These are phyloP conservation scores for Spongospora subterranea DNA, from an alignment of 208 protist genomes.

Conservation along the genomic window DNA sequence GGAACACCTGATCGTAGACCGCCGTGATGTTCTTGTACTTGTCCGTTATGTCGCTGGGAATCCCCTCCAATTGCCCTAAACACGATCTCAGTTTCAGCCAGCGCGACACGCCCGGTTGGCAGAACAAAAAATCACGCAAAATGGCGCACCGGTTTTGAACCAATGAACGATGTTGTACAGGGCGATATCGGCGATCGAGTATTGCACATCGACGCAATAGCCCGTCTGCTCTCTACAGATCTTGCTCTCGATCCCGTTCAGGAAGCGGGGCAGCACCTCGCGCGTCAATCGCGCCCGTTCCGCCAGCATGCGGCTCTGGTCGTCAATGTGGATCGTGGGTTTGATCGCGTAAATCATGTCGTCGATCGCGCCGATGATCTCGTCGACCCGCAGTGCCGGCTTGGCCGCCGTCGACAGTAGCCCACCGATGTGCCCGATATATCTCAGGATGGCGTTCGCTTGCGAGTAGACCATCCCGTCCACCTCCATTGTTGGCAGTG, in stretches of 20 bases:
- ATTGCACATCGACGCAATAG: not conserved
- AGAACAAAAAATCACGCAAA: not conserved
- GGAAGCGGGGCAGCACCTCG: not conserved
- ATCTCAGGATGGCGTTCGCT: slow-evolving; percentile 8
- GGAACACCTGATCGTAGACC: not conserved
- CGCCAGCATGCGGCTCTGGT: not conserved
- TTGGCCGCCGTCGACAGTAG: not conserved
- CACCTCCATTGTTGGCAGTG: not conserved
- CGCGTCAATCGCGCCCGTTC: not conserved
- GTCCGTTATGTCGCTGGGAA: slow-evolving; percentile 5
- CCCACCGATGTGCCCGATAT: not conserved
- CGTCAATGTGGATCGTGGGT: not conserved
- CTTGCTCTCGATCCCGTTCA: not conserved
- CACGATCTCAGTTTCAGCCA: too few species aligned
- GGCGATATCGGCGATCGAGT: slow-evolving; percentile 51
- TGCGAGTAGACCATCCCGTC: not conserved
- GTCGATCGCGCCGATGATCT: slow-evolving; percentile 38
- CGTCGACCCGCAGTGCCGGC: not conserved
- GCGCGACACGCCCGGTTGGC: too few species aligned
- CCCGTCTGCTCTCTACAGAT: not conserved
- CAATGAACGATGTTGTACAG: slow-evolving; percentile 2
- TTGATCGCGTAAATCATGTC: slow-evolving; percentile 9
- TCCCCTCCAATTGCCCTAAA: not conserved
- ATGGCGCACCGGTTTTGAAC: not conserved
- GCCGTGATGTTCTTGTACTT: not conserved